Base-by-base conservation (phyloP, 768 basidiomycete species). In the Leccinum truebloodii region DNA sequence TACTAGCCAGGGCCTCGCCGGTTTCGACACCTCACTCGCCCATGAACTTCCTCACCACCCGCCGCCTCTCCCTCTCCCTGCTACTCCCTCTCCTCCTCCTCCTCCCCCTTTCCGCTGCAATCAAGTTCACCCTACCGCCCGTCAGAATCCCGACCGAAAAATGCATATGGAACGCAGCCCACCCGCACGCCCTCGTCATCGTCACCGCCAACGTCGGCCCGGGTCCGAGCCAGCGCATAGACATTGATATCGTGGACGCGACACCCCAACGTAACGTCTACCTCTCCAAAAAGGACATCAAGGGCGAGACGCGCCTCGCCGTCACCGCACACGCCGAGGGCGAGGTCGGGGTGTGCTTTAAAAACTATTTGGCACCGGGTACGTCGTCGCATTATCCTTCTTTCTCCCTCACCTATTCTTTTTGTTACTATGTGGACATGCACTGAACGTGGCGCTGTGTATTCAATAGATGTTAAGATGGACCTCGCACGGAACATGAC, bases 91-190 rank as follows among this genome's bases (percentile, higher is more conserved):
- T 41, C 18, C 41, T 41, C 4, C 37, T 54, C 3, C 56, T 80
- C 32, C 28, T 70, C 57, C 61, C 59, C 65, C 48, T 71, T 67
- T 30, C 76, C 8, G 62, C 68, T 41, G 92, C 91, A 54, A 91
- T 99, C 77, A 98, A 98, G 76, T 97, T 98, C 75, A 72, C 81
- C 39, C 79, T 97, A 24, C 83, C 77, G 34, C 86, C 94, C 1
- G 82, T 81, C 63, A 85, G 86, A 62, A 84, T 88, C 65, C 95
- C 96, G 1, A 76, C 80, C 28, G 69, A 83, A 64, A 95, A 94
- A 76, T 98, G 96, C 76, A 88, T 98, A 59, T 99, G 97, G 97
- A 97, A 99, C 72, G 80, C 89, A 24, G 96, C 88, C 9, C 91
- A 95, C 69, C 77, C 82, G 6, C 87, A 94, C 67, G 84, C 92